Base-by-base conservation (phyloP, 169 alveolate species). In the Amoebophrya sp. region DNA sequence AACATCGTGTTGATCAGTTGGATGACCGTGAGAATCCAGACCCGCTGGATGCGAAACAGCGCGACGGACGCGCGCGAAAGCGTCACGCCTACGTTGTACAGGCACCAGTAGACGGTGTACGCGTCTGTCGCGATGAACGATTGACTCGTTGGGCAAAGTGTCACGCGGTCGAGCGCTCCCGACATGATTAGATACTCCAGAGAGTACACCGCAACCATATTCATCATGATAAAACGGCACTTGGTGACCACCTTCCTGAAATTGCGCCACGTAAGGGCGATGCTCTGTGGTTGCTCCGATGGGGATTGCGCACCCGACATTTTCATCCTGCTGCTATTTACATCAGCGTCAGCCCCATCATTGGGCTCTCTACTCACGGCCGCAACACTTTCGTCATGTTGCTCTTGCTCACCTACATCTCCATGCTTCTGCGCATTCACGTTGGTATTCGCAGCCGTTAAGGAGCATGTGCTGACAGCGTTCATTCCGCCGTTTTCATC, bases 11-110 rank as follows among this genome's bases (percentile, higher is more conserved):
- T 40, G 0, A 40, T 2, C 40, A 40, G 76, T 26, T 89, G 91
- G 40, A 39, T 38, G 33, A 89, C 0, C 23, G 91, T 89, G 41
- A 41, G 91, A 2, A 89, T 33, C 40, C 36, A 89, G 23, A 89
- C 91, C 53, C 36, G 1, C 38, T 41, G 91, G 41, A 89, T 89
- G n/a, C 53, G 91, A 38, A 38, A 89, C 40, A 24, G 39, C 33
- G 91, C 53, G 65, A 89, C 91, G 0, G 91, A 89, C 6, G 91
- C 54, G 65, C 91, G 91, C 38, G 91, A 89, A 12, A 89, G 41
- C 36, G 53, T 40, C 26, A 89, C 91, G 65, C 91, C 91, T 29
- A 89, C 54, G 53, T 89, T 89, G 53, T 89, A 89, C 33, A 65
- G 83, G 39, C 38, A 1, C 83, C 83, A 65, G 83, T 6, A 65